A percentile compares a stretch with the other conserved stretches of the same genome.
Evolutionary conservation across 2,329 filamentous ascomycete genomes (phyloP).

Genomic region (Cercospora nicotianae): DNA sequence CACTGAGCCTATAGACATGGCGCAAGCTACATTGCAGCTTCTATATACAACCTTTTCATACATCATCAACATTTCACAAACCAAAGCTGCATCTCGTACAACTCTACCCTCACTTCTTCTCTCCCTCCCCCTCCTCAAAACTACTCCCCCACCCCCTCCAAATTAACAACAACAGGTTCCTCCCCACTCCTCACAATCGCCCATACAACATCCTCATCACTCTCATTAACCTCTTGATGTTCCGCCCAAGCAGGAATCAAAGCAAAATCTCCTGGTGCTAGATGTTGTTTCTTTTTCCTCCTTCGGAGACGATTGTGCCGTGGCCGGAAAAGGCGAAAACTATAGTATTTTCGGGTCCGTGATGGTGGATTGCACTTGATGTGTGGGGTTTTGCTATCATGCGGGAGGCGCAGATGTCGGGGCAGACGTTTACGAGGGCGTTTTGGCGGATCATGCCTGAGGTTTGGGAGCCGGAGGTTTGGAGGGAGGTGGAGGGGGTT

Average conservation of each 20-base stretch:
- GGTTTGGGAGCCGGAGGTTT: conserved; percentile 49
- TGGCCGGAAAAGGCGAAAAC: conserved; percentile 58
- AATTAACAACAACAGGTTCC: conserved; percentile 24
- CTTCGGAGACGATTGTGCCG: conserved; percentile 60
- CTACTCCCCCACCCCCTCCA: conserved; percentile 26
- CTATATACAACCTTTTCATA: neutral
- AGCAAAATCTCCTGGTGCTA: conserved; percentile 67
- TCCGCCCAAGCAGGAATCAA: conserved; percentile 69
- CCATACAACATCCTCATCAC: conserved; percentile 64
- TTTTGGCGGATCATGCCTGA: conserved; percentile 46
- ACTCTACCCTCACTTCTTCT: too few relatives aligned
- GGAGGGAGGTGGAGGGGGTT: conserved; percentile 51
- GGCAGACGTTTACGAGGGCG: conserved; percentile 64
- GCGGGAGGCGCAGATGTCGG: conserved; percentile 67
- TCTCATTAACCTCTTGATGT: conserved; percentile 68
- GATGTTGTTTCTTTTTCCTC: conserved; percentile 56
- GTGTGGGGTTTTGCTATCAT: conserved; percentile 63
- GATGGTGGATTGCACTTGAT: conserved; percentile 64
- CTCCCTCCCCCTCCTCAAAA: neutral
- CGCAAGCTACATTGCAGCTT: neutral
- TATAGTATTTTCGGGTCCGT: conserved; percentile 70
- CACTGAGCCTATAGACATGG: neutral
- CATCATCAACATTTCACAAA: neutral
- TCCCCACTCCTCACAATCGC: conserved; percentile 56
- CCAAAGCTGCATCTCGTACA: too few relatives aligned